Percentiles rank a stretch among this genome's conserved stretches.
Evolutionary conservation across 257 asterid genomes (phyloP).

Genomic region (Nicotiana knightiana): DNA sequence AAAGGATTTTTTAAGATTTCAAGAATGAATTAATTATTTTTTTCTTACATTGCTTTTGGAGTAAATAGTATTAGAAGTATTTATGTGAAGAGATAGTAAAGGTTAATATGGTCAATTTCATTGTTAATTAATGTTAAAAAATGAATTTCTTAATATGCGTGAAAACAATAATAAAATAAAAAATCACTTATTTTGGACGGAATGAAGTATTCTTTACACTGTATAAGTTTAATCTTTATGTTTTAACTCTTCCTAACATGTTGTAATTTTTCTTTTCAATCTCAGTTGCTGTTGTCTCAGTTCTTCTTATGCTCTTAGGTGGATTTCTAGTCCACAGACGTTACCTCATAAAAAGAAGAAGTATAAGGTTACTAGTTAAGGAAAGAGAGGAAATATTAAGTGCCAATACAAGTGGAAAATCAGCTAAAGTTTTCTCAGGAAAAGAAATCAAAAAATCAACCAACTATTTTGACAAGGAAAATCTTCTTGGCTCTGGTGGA

Average conservation of each 20-base stretch:
- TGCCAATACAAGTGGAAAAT: conserved; percentile 41
- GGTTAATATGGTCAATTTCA: no score
- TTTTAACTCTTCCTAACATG: neutral
- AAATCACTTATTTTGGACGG: no score
- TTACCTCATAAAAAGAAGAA: conserved; percentile 10
- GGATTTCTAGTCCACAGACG: conserved; percentile 36
- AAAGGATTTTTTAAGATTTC: no score
- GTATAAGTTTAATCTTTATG: neutral
- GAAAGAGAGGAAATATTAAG: conserved; percentile 52
- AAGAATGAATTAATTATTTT: no score
- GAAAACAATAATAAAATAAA: no score
- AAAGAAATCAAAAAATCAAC: conserved; percentile 55
- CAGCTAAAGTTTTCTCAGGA: conserved; percentile 47
- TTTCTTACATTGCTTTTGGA: no score
- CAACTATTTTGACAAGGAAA: conserved; percentile 37
- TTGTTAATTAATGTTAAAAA: no score
- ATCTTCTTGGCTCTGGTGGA: conserved; percentile 51
- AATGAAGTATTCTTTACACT: no score
- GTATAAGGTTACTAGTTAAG: conserved; percentile 25
- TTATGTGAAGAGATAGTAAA: no score
- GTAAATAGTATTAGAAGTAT: no score
- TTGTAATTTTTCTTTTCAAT: neutral
- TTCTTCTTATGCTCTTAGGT: conserved; percentile 28
- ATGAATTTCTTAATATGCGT: no score
- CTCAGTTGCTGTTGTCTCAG: conserved; percentile 37